phyloP scores from a whole-genome alignment of 2,329 filamentous ascomycete genomes.

The Penicillium oxalicum region DNA sequence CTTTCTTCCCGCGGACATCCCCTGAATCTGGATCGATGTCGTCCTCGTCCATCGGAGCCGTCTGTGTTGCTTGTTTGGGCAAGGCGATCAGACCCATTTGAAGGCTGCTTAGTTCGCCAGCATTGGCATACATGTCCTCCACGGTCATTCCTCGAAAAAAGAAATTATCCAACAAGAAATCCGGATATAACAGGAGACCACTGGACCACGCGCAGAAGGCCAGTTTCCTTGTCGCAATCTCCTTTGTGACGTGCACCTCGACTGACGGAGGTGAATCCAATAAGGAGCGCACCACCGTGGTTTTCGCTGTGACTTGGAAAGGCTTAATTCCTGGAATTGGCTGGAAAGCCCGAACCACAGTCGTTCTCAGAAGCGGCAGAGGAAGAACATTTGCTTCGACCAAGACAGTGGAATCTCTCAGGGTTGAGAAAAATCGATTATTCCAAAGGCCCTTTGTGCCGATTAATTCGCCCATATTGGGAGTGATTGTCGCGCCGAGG shows the following conservation, averaged over 20 bases:
- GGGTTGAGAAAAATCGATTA: conserved; percentile 26
- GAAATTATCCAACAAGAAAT: conserved; percentile 20
- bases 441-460: conserved; percentile 24
- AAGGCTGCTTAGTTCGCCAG: conserved; percentile 25
- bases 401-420: conserved; percentile 27
- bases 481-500: conserved; percentile 29
- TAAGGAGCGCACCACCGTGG: conserved; percentile 26
- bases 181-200: conserved; percentile 35
- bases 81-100: conserved; percentile 31
- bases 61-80: conserved; percentile 15
- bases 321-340: conserved; percentile 30
- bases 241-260: conserved; percentile 27
- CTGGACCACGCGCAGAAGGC: conserved; percentile 34
- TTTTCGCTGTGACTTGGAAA: conserved; percentile 27
- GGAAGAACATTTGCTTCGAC: conserved; percentile 30
- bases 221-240: conserved; percentile 26
- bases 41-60: conserved; percentile 20
- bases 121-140: conserved; percentile 14
- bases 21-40: conserved; percentile 20
- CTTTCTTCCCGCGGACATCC: conserved; percentile 13
- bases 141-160: conserved; percentile 20
- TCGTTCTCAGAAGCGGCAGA: conserved; percentile 23
- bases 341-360: conserved; percentile 25
- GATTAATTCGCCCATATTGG: conserved; percentile 24
- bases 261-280: conserved; percentile 26